Evolutionary conservation across 768 basidiomycete species (phyloP).

Genomic region (Lyophyllum shimeji): DNA sequence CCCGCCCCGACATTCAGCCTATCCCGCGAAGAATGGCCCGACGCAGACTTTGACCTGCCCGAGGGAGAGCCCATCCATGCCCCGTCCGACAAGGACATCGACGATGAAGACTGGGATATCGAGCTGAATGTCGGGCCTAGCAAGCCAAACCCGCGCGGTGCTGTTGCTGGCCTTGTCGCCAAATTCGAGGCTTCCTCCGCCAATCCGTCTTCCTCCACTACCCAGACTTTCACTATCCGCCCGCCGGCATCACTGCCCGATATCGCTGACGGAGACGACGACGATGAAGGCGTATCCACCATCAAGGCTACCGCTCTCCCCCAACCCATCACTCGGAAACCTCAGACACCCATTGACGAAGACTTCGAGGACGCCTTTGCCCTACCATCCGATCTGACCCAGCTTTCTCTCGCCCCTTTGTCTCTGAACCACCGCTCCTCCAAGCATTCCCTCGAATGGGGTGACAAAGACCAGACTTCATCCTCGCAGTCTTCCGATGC

Average conservation of each 20-base stretch:
- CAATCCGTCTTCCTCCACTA: slow-evolving; percentile 19
- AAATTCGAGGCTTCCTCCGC: slow-evolving; percentile 36
- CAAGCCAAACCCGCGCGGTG: slow-evolving; percentile 43
- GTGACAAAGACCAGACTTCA: slow-evolving; percentile 78
- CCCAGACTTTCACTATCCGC: slow-evolving; percentile 60
- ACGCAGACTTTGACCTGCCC: slow-evolving; percentile 84
- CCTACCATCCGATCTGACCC: slow-evolving; percentile 77
- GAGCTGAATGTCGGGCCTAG: slow-evolving; percentile 70
- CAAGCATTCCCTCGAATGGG: slow-evolving; percentile 84
- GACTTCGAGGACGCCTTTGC: slow-evolving; percentile 85
- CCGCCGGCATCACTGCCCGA: slow-evolving; percentile 54
- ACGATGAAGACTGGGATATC: slow-evolving; percentile 77
- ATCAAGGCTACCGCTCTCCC: slow-evolving; percentile 69
- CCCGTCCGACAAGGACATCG: slow-evolving; percentile 63
- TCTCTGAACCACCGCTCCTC: slow-evolving; percentile 76
- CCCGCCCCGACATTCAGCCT: slow-evolving; percentile 55
- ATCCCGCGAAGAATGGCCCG: slow-evolving; percentile 78
- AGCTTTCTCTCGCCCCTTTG: slow-evolving; percentile 77
- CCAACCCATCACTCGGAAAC: slow-evolving; percentile 31
- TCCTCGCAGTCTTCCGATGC: slow-evolving; percentile 89
- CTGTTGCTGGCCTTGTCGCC: slow-evolving; percentile 36
- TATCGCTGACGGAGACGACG: slow-evolving; percentile 60
- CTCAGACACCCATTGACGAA: slow-evolving; percentile 56
- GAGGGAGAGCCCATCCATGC: slow-evolving; percentile 70
- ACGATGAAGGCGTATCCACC: slow-evolving; percentile 81